phyloP scores from a whole-genome alignment of 2,329 filamentous ascomycete species.

The Cladosporium sp. region DNA sequence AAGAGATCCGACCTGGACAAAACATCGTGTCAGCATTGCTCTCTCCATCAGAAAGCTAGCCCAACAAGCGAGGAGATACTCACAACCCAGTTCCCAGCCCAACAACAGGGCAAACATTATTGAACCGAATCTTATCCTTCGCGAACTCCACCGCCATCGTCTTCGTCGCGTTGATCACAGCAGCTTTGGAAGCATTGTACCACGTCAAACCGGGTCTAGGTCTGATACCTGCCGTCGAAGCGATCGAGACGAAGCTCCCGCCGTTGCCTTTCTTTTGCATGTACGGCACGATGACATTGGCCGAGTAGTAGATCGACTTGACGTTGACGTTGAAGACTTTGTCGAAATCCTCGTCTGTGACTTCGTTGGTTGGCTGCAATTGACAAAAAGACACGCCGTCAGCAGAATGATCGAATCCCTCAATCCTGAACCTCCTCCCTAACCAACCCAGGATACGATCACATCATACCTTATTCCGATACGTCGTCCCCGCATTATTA shows the following conservation, averaged over 20 bases:
- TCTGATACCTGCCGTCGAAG: conserved; percentile 62
- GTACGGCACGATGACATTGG: conserved; percentile 60
- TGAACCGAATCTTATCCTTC: conserved; percentile 70
- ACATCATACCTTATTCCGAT: conserved; percentile 53
- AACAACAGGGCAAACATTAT: conserved; percentile 59
- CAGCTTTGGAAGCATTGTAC: conserved; percentile 71
- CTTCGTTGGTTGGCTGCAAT: conserved; percentile 55
- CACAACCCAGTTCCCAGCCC: conserved; percentile 36
- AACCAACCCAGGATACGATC: neutral
- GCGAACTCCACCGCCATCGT: conserved; percentile 73
- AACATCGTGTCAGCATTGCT: neutral
- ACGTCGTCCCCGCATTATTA: conserved; percentile 59
- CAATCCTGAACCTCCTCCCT: neutral
- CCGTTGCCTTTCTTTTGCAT: conserved; percentile 59
- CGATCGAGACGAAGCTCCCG: conserved; percentile 65
- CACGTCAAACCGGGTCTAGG: conserved; percentile 65
- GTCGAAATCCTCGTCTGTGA: conserved; percentile 67
- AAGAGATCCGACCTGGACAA: conserved; percentile 41
- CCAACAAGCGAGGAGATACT: conserved; percentile 20
- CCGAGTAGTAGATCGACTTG: conserved; percentile 64
- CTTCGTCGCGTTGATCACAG: conserved; percentile 61
- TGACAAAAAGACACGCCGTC: neutral
- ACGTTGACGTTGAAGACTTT: conserved; percentile 68
- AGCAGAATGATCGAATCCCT: neutral
- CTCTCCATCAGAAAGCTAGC: neutral